Conservation (phyloP, 139 green algal genomes). For the Volvox africanus region DNA sequence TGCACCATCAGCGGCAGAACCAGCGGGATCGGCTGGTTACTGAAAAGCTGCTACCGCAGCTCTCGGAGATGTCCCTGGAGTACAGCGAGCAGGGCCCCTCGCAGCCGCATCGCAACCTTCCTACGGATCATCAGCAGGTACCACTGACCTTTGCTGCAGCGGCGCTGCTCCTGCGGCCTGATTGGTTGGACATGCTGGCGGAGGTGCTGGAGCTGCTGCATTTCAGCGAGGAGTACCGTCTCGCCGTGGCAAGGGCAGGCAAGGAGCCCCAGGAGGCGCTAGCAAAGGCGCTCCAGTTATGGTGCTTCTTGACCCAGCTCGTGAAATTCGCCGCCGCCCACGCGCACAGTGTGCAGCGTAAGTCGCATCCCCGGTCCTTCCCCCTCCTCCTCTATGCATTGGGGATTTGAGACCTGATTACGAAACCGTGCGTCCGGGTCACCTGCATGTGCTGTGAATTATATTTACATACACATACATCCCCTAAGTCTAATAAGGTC, state of each 20-base stretch:
- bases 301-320: conserved; percentile 43
- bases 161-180: conserved; percentile 45
- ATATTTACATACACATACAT: no score
- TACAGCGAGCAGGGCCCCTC: background rate
- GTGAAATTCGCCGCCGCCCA: conserved; percentile 32
- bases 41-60: background rate
- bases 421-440: no score
- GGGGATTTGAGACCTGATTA: no score
- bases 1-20: conserved; percentile 6
- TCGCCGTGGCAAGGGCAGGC: background rate
- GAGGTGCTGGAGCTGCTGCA: conserved; percentile 55
- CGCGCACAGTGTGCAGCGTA: conserved; percentile 18
- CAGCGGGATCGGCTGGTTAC: background rate
- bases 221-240: conserved; percentile 8
- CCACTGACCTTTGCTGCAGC: background rate
- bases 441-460: no score
- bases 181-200: conserved; percentile 45
- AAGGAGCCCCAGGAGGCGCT: background rate
- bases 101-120: no score
- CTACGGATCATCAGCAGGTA: background rate
- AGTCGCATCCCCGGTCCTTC: background rate
- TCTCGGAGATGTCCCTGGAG: background rate
- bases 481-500: no score
- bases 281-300: conserved; percentile 23
- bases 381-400: no score